Percentiles rank a stretch among this genome's conserved stretches.
phyloP scores from a whole-genome alignment of 2,329 filamentous ascomycete genomes.

The Scedosporium minutisporum region DNA sequence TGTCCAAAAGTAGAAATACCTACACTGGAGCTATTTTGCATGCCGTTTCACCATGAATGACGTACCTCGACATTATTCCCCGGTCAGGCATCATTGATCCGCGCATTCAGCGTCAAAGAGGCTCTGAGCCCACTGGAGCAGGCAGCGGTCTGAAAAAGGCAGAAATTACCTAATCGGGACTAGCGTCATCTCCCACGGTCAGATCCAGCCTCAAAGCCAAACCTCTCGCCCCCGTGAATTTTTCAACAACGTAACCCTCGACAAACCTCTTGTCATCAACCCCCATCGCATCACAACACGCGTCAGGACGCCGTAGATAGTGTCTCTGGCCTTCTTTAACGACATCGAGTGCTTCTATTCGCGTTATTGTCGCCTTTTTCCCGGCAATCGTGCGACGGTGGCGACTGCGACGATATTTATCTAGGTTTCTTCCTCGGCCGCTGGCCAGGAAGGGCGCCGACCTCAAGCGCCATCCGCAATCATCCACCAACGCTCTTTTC shows the following conservation, averaged over 20 bases:
- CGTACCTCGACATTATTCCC: neutral
- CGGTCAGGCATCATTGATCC: neutral
- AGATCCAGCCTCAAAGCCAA: conserved; percentile 9
- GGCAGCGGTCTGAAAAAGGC: neutral
- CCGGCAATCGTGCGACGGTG: conserved; percentile 28
- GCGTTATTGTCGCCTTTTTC: conserved; percentile 23
- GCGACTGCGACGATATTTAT: conserved; percentile 34
- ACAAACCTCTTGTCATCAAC: conserved; percentile 8
- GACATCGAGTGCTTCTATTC: conserved; percentile 5
- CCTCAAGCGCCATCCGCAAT: conserved; percentile 31
- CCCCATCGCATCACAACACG: conserved; percentile 38
- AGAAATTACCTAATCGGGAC: conserved; percentile 3
- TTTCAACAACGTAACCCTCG: conserved; percentile 11
- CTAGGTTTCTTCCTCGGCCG: conserved; percentile 37
- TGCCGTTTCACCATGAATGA: neutral
- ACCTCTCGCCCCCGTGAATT: conserved; percentile 11
- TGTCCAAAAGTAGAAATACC: too few species aligned
- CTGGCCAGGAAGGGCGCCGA: conserved; percentile 34
- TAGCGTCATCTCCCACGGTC: conserved; percentile 4
- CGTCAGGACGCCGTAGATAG: conserved; percentile 38
- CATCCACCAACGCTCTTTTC: conserved; percentile 19
- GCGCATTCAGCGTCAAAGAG: neutral
- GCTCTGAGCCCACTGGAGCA: neutral
- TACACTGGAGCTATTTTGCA: too few species aligned
- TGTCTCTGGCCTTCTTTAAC: conserved; percentile 14